These are phyloP conservation scores for Huntiella savannae DNA, from an alignment of 2,329 filamentous ascomycete species.

Conservation along the genomic window DNA sequence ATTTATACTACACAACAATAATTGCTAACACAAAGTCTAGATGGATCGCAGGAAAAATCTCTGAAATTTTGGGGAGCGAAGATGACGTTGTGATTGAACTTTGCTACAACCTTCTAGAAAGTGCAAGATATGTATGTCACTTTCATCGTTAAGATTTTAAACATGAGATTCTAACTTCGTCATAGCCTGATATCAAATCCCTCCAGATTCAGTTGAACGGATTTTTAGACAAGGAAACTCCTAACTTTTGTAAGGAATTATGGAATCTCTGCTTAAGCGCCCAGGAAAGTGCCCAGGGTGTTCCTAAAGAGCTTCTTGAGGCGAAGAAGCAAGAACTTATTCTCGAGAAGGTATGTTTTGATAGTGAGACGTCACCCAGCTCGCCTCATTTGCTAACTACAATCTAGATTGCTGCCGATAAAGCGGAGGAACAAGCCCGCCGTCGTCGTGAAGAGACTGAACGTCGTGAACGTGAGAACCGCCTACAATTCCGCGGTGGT, in stretches of 20 bases:
- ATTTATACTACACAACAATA: background rate
- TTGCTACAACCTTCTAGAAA: constrained; percentile 51
- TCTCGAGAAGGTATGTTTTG: constrained; percentile 60
- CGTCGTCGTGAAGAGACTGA: constrained; percentile 52
- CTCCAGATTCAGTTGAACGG: constrained; percentile 88
- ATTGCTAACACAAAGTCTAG: constrained; percentile 25
- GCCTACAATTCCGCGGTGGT: constrained; percentile 31
- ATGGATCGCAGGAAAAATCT: constrained; percentile 84
- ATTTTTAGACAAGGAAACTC: constrained; percentile 83
- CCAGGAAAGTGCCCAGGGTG: constrained; percentile 70
- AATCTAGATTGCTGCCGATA: constrained; percentile 58
- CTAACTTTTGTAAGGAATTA: constrained; percentile 76
- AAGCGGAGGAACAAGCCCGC: constrained; percentile 56
- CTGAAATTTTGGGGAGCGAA: constrained; percentile 73
- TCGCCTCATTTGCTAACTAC: background rate
- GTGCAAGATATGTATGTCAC: constrained; percentile 49
- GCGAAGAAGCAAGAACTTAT: constrained; percentile 91
- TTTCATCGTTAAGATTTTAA: constrained; percentile 1
- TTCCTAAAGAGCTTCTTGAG: constrained; percentile 84
- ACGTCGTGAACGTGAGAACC: constrained; percentile 49
- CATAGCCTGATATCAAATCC: constrained; percentile 81
- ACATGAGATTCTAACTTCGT: constrained; percentile 2
- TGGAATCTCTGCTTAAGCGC: constrained; percentile 87
- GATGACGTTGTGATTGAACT: constrained; percentile 94
- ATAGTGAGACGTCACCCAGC: background rate